Evolutionary conservation across 306 rosid species (phyloP).

Genomic region (Carpinus viminea): DNA sequence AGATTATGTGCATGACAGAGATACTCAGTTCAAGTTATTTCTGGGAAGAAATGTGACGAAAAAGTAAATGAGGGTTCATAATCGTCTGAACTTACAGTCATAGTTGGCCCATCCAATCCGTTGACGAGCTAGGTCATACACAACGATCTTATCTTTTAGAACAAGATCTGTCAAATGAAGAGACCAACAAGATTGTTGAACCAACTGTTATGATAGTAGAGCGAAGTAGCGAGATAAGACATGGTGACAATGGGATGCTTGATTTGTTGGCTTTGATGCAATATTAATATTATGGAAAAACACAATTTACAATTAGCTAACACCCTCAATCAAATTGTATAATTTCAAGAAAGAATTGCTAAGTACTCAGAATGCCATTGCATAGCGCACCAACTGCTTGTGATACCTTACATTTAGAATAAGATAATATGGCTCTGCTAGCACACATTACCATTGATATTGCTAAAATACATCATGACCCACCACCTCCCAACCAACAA

Average conservation of each 20-base stretch:
- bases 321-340: background rate
- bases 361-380: background rate
- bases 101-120: constrained; percentile 83
- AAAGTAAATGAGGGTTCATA: background rate
- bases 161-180: constrained; percentile 67
- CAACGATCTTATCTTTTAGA: constrained; percentile 81
- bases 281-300: too few relatives aligned
- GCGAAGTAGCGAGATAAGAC: background rate
- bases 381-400: background rate
- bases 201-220: background rate
- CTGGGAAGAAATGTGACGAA: constrained; percentile 6
- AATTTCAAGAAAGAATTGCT: background rate
- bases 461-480: too few relatives aligned
- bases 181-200: constrained; percentile 16
- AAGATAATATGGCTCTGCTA: background rate
- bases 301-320: too few relatives aligned
- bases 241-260: too few relatives aligned
- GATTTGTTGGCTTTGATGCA: too few relatives aligned
- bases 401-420: background rate
- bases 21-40: background rate
- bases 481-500: too few relatives aligned
- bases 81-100: constrained; percentile 63
- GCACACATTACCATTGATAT: background rate
- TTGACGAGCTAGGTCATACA: constrained; percentile 79
- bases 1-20: background rate